Evolutionary conservation across 768 basidiomycete species (phyloP).

Genomic region (Mycena haematopus): DNA sequence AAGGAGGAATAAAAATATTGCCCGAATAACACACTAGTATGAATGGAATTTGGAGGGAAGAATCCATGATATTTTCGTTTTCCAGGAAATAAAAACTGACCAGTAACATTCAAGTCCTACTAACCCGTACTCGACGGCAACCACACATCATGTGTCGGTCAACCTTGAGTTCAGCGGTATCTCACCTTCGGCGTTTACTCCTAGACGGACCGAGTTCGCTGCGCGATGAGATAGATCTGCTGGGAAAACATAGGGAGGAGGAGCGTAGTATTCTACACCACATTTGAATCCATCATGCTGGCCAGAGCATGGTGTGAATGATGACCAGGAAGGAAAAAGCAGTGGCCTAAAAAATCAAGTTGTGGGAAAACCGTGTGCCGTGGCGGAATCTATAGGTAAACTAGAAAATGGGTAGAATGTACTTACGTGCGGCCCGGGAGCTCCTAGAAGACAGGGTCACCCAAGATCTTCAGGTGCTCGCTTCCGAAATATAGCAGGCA

Average conservation of each 20-base stretch:
- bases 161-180: constrained; percentile 1
- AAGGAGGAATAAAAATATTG: background rate
- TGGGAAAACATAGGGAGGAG: background rate
- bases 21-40: background rate
- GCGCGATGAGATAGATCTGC: background rate
- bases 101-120: background rate
- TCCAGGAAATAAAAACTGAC: background rate
- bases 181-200: background rate
- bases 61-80: background rate
- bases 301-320: too few relatives aligned
- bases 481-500: background rate
- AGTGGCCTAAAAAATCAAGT: background rate
- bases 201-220: background rate
- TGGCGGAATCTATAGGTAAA: constrained; percentile 14
- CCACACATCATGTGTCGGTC: background rate
- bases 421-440: constrained; percentile 9
- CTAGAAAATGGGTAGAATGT: background rate
- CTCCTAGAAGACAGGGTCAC: background rate
- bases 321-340: background rate
- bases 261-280: background rate
- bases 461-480: background rate
- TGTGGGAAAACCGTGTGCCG: background rate
- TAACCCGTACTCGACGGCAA: constrained; percentile 11
- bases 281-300: too few relatives aligned
- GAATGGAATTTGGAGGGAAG: too few relatives aligned